Percentiles rank a stretch among this genome's conserved stretches.
Evolutionary conservation across 768 basidiomycete genomes (phyloP).

Genomic region (Boletus rufocinnamomeus): DNA sequence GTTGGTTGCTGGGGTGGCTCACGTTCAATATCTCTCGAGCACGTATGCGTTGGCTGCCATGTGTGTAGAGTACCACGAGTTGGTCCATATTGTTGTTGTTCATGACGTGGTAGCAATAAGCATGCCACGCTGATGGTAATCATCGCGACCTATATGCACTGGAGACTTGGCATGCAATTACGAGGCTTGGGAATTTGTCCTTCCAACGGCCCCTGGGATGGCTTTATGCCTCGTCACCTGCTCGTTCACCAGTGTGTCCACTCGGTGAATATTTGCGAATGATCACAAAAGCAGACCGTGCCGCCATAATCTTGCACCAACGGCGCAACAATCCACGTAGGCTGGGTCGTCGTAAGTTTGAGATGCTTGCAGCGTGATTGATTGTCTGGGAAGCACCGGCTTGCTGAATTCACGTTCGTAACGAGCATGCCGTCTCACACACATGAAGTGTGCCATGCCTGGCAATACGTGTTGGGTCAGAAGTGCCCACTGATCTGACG

Average conservation of each 20-base stretch:
- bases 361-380: background rate
- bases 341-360: background rate
- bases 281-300: too few species aligned
- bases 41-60: background rate
- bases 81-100: background rate
- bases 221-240: background rate
- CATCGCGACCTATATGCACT: background rate
- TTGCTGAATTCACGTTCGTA: background rate
- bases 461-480: background rate
- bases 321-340: too few species aligned
- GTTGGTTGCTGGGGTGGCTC: slow-evolving; percentile 9
- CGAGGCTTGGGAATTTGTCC: too few species aligned
- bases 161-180: background rate
- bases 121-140: background rate
- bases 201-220: background rate
- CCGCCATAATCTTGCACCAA: background rate
- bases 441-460: background rate
- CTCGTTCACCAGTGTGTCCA: background rate
- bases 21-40: slow-evolving; percentile 3
- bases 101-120: background rate
- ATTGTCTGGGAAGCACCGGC: too few species aligned
- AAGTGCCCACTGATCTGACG: background rate
- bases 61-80: too few species aligned
- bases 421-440: background rate
- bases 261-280: background rate